Evolutionary conservation across 345 rosid species (phyloP).

Genomic region (Passiflora organensis): DNA sequence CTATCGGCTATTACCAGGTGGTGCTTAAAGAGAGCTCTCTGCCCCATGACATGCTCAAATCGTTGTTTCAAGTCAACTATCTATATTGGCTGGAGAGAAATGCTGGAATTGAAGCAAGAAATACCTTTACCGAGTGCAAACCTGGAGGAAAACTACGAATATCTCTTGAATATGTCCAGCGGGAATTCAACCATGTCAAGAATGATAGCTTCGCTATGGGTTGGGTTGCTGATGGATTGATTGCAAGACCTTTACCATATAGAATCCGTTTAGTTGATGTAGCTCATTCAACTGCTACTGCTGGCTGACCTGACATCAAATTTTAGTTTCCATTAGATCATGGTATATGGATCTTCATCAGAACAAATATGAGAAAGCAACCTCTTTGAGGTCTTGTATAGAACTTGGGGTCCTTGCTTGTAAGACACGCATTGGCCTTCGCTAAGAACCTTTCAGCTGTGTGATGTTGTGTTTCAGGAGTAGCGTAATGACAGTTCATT

Average conservation of each 20-base stretch:
- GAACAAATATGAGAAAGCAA: neutral
- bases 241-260: conserved; percentile 74
- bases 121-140: conserved; percentile 56
- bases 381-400: neutral
- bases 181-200: conserved; percentile 80
- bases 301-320: conserved; percentile 8
- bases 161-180: conserved; percentile 69
- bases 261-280: conserved; percentile 35
- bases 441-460: too few species aligned
- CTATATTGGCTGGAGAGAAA: conserved; percentile 93
- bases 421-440: too few species aligned
- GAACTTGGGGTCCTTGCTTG: neutral
- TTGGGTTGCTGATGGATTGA: conserved; percentile 80
- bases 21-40: conserved; percentile 72
- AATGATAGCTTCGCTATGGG: conserved; percentile 66
- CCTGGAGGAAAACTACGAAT: conserved; percentile 70
- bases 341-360: neutral
- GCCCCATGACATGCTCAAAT: conserved; percentile 90
- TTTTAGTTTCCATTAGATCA: neutral
- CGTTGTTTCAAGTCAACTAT: conserved; percentile 83
- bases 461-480: neutral
- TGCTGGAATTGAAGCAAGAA: conserved; percentile 69
- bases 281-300: conserved; percentile 5
- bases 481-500: neutral
- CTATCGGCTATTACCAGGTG: conserved; percentile 45